phyloP scores from a whole-genome alignment of 148 eudicot genomes.

The Gaultheria prostrata region DNA sequence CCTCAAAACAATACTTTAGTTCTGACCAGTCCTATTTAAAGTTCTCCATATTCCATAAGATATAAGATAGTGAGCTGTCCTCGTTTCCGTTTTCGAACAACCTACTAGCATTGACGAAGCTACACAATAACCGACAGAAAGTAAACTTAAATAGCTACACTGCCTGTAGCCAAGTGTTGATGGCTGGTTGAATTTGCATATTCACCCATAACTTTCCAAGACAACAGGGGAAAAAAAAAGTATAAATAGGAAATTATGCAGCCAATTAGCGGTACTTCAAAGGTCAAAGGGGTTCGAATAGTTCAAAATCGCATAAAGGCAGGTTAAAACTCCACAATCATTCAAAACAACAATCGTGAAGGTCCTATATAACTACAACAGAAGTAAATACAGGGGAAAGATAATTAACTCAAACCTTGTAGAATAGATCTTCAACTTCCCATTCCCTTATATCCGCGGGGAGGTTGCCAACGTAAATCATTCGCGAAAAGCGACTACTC shows the following conservation, averaged over 20 bases:
- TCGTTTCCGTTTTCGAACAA: too few species aligned
- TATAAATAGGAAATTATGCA: background rate
- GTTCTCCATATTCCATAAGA: too few species aligned
- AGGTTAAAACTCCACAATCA: background rate
- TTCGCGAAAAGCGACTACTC: conserved; percentile 93
- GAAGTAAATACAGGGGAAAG: background rate
- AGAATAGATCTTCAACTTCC: conserved; percentile 94
- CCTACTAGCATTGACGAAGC: too few species aligned
- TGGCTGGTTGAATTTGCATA: background rate
- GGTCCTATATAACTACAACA: too few species aligned
- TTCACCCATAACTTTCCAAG: background rate
- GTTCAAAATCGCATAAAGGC: background rate
- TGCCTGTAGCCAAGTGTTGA: too few species aligned
- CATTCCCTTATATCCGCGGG: conserved; percentile 80
- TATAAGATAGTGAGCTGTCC: too few species aligned
- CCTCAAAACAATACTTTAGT: background rate
- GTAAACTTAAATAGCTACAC: too few species aligned
- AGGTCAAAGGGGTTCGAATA: too few species aligned
- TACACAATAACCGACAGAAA: too few species aligned
- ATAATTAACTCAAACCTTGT: conserved; percentile 58
- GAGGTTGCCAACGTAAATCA: conserved; percentile 94
- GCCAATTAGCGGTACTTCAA: background rate
- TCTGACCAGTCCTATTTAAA: background rate
- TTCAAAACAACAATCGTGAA: background rate
- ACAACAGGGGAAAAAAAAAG: too few species aligned